Conservation (phyloP, 768 basidiomycete genomes). For the Suillus americanus region DNA sequence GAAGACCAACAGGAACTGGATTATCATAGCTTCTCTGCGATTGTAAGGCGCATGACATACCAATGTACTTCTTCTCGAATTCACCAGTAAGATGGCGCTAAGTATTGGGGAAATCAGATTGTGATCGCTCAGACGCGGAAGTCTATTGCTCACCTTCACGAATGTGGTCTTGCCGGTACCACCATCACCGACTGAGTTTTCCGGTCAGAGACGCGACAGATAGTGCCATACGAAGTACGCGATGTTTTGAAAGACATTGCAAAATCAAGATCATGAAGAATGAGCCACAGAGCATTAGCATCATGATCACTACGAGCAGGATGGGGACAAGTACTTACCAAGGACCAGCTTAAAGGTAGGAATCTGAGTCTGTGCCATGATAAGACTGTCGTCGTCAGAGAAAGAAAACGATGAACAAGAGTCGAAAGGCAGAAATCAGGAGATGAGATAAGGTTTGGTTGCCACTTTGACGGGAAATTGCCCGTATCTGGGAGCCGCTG, state of each 20-base stretch:
- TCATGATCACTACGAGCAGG: conserved; percentile 16
- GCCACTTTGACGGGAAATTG: conserved; percentile 25
- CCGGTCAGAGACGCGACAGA: conserved; percentile 10
- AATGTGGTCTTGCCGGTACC: conserved; percentile 99
- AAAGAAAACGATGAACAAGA: conserved; percentile 20
- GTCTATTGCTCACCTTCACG: conserved; percentile 71
- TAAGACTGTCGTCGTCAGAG: conserved; percentile 23
- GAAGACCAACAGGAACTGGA: conserved; percentile 13
- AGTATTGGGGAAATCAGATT: conserved; percentile 48
- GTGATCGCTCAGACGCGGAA: conserved; percentile 41
- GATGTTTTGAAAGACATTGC: conserved; percentile 7
- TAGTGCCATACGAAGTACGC: conserved; percentile 10
- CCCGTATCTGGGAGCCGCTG: conserved; percentile 22
- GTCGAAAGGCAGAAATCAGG: conserved; percentile 33
- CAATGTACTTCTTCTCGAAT: conserved; percentile 99
- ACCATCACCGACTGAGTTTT: conserved; percentile 80
- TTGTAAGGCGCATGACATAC: conserved; percentile 43
- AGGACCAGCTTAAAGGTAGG: conserved; percentile 99
- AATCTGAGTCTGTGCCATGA: conserved; percentile 47
- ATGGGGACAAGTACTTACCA: conserved; percentile 52
- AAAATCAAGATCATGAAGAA: conserved; percentile 50
- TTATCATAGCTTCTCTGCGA: conserved; percentile 14
- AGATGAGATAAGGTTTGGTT: conserved; percentile 38
- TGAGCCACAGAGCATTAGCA: conserved; percentile 30
- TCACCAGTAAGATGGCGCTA: conserved; percentile 98